A percentile compares a stretch with the other conserved stretches of the same genome.
phyloP scores from a whole-genome alignment of 306 rosid species.

The Medicago lupulina region DNA sequence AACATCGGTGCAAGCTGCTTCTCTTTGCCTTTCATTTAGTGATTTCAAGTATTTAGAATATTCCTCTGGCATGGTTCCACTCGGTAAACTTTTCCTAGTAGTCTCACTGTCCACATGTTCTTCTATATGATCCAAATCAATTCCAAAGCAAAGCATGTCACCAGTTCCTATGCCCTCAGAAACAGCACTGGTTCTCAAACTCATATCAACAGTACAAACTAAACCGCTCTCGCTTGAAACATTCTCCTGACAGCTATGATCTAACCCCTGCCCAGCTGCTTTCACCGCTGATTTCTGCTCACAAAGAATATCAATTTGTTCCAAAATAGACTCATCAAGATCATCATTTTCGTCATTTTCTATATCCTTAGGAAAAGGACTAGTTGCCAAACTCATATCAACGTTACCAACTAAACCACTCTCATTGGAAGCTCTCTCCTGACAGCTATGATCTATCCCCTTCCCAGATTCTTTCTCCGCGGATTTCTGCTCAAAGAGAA shows the following conservation, averaged over 20 bases:
- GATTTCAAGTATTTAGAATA: slow-evolving; percentile 67
- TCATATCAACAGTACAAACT: slow-evolving; percentile 26
- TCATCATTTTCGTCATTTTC: slow-evolving; percentile 45
- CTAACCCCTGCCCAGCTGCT: slow-evolving; percentile 37
- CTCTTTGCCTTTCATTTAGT: slow-evolving; percentile 81
- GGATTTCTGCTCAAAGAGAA: slow-evolving; percentile 63
- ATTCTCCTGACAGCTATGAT: slow-evolving; percentile 8
- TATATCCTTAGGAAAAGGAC: slow-evolving; percentile 27
- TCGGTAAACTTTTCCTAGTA: slow-evolving; percentile 24
- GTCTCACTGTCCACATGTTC: slow-evolving; percentile 35
- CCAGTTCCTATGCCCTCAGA: slow-evolving; percentile 40
- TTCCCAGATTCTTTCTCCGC: slow-evolving; percentile 42
- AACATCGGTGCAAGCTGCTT: slow-evolving; percentile 84
- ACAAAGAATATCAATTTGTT: slow-evolving; percentile 68
- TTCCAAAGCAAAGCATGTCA: slow-evolving; percentile 37
- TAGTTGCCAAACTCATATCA: slow-evolving; percentile 24
- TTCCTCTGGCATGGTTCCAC: slow-evolving; percentile 73
- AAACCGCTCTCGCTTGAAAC: slow-evolving; percentile 35
- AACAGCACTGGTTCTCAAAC: slow-evolving; percentile 30
- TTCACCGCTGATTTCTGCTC: slow-evolving; percentile 59
- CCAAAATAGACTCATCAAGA: slow-evolving; percentile 9
- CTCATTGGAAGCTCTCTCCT: slow-evolving; percentile 23
- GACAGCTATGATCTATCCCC: slow-evolving; percentile 20
- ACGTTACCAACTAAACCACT: slow-evolving; percentile 32
- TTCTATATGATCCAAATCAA: slow-evolving; percentile 40